phyloP scores from a whole-genome alignment of 1,284 basidiomycete species.

The Xanthoconium separans region DNA sequence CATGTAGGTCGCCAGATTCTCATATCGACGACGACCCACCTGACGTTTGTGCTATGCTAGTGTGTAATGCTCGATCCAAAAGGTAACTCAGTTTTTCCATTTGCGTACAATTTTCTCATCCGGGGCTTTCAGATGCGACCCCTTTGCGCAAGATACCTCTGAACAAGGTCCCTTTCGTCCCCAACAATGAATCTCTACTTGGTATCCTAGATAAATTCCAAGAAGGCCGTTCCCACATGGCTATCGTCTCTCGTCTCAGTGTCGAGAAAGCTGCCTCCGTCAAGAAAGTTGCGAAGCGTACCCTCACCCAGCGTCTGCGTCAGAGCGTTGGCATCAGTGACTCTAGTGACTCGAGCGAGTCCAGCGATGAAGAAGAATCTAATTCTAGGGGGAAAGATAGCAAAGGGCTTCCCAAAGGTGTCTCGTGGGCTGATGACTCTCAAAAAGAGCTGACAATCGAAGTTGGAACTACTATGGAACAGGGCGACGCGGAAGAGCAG shows the following conservation, averaged over 20 bases:
- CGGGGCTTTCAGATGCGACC: slow-evolving; percentile 56
- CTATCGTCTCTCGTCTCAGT: slow-evolving; percentile 76
- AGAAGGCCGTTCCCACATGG: slow-evolving; percentile 90
- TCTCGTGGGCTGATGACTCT: slow-evolving; percentile 26
- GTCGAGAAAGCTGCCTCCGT: slow-evolving; percentile 46
- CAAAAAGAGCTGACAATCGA: slow-evolving; percentile 37
- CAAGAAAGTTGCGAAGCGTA: slow-evolving; percentile 48
- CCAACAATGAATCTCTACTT: slow-evolving; percentile 82
- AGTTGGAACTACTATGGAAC: slow-evolving; percentile 30
- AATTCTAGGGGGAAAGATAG: slow-evolving; percentile 17
- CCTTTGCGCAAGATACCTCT: slow-evolving; percentile 78
- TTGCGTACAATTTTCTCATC: neutral
- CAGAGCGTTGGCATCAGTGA: slow-evolving; percentile 67
- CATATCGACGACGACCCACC: neutral
- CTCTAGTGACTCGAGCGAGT: slow-evolving; percentile 47
- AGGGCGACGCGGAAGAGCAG: slow-evolving; percentile 23
- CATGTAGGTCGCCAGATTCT: slow-evolving; percentile 21
- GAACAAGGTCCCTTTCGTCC: slow-evolving; percentile 84
- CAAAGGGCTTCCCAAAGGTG: slow-evolving; percentile 28
- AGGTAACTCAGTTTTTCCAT: slow-evolving; percentile 39
- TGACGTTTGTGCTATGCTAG: slow-evolving; percentile 32
- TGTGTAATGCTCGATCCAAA: slow-evolving; percentile 89
- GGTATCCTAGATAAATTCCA: slow-evolving; percentile 90
- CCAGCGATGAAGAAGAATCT: slow-evolving; percentile 40
- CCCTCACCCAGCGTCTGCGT: slow-evolving; percentile 67